phyloP scores from a whole-genome alignment of 805 yeast genomes.

The Candida jianshihensis region DNA sequence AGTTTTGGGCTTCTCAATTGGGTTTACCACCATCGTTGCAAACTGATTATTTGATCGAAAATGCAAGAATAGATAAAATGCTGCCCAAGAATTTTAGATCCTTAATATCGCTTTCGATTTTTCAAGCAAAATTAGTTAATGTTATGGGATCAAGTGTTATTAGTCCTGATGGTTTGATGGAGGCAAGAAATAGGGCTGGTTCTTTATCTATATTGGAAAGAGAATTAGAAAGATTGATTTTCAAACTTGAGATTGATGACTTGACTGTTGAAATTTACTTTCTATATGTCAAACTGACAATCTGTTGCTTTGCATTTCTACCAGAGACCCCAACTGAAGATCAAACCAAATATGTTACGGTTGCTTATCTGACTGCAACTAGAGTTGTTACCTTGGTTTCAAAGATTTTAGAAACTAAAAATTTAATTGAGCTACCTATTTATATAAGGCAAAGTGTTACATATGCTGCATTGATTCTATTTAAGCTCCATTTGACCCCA shows the following conservation, averaged over 20 bases:
- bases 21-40: constrained; percentile 86
- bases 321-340: constrained; percentile 88
- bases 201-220: constrained; percentile 70
- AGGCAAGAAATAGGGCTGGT: constrained; percentile 75
- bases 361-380: constrained; percentile 76
- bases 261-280: constrained; percentile 70
- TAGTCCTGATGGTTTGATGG: constrained; percentile 84
- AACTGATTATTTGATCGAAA: constrained; percentile 76
- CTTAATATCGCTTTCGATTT: constrained; percentile 65
- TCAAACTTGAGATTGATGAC: constrained; percentile 58
- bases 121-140: constrained; percentile 75
- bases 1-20: constrained; percentile 80
- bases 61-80: constrained; percentile 55
- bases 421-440: constrained; percentile 78
- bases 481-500: constrained; percentile 77
- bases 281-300: constrained; percentile 69
- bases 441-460: constrained; percentile 83
- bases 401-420: constrained; percentile 56
- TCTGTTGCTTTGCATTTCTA: constrained; percentile 83
- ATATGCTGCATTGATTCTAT: constrained; percentile 69
- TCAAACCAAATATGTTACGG: constrained; percentile 76
- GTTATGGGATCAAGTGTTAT: constrained; percentile 84
- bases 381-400: constrained; percentile 74
- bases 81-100: constrained; percentile 70
- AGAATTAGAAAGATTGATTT: constrained; percentile 68